phyloP scores from a whole-genome alignment of 2,329 filamentous ascomycete genomes.

The Hypoxylon sp. region DNA sequence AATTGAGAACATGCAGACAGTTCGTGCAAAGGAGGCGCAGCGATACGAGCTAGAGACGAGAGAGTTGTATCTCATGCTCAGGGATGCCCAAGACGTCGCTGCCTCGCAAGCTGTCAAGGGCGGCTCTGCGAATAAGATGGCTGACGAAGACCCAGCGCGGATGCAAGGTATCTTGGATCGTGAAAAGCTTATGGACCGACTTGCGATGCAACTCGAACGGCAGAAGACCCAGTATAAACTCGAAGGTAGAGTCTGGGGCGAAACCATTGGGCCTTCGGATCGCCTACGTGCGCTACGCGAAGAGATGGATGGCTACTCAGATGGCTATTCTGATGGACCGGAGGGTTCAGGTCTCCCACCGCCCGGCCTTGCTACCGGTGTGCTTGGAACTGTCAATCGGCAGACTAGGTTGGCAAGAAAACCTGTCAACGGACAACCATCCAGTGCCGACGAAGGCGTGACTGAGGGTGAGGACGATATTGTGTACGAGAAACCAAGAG shows the following conservation, averaged over 20 bases:
- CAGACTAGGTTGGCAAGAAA: slow-evolving; percentile 69
- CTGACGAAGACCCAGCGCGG: slow-evolving; percentile 76
- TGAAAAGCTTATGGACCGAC: slow-evolving; percentile 89
- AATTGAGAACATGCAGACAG: slow-evolving; percentile 84
- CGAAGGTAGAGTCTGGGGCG: slow-evolving; percentile 91
- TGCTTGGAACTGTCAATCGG: slow-evolving; percentile 79
- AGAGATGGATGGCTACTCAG: slow-evolving; percentile 82
- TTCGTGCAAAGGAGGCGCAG: slow-evolving; percentile 91
- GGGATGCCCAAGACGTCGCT: slow-evolving; percentile 95
- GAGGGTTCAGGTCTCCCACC: slow-evolving; percentile 66
- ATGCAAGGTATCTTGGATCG: slow-evolving; percentile 95
- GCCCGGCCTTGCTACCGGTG: slow-evolving; percentile 76
- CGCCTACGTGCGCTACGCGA: slow-evolving; percentile 91
- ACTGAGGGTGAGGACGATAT: slow-evolving; percentile 69
- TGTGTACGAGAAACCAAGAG: slow-evolving; percentile 81
- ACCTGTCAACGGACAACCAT: slow-evolving; percentile 59
- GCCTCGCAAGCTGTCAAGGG: slow-evolving; percentile 81
- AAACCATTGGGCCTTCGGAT: slow-evolving; percentile 87
- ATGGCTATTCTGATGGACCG: slow-evolving; percentile 54
- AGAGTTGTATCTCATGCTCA: slow-evolving; percentile 97
- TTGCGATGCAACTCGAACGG: slow-evolving; percentile 94
- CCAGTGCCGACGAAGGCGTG: slow-evolving; percentile 56
- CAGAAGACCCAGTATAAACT: slow-evolving; percentile 99
- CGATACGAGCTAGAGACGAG: slow-evolving; percentile 95
- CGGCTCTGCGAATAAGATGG: slow-evolving; percentile 65